Conservation (phyloP, 768 basidiomycete genomes). For the Lactarius quietus region DNA sequence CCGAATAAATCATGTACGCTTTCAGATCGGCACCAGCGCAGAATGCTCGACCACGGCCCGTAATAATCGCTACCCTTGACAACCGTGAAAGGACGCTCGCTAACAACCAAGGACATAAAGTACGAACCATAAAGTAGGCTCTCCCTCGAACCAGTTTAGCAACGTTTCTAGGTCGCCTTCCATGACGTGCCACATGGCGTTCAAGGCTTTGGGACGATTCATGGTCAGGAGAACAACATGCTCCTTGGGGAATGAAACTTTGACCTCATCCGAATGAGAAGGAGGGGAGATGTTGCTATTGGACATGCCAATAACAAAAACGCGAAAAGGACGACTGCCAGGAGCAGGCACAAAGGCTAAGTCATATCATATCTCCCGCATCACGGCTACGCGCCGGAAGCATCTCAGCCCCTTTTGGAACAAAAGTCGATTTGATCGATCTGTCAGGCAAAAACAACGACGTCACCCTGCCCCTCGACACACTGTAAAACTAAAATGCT, state of each 20-base stretch:
- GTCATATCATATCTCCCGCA: conserved; percentile 10
- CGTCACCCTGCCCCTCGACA: conserved; percentile 5
- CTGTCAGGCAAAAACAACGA: conserved; percentile 16
- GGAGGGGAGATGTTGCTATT: conserved; percentile 24
- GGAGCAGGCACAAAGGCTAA: not conserved
- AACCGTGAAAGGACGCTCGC: not conserved
- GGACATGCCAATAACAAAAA: conserved; percentile 1
- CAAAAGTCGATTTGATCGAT: conserved; percentile 15
- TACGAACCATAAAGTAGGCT: conserved; percentile 66
- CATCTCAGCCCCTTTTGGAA: not conserved
- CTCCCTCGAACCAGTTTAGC: conserved; percentile 71
- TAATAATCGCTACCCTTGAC: conserved; percentile 67
- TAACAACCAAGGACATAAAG: not conserved
- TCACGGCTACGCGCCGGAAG: not conserved
- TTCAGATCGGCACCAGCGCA: conserved; percentile 80
- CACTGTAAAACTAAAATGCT: not conserved
- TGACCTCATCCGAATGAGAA: conserved; percentile 37
- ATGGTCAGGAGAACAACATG: conserved; percentile 54
- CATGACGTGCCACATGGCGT: conserved; percentile 69
- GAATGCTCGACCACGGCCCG: conserved; percentile 68
- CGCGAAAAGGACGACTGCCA: not conserved
- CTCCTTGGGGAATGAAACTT: conserved; percentile 42
- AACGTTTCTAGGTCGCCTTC: conserved; percentile 46
- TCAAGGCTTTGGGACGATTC: conserved; percentile 68
- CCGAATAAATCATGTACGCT: conserved; percentile 44